Evolutionary conservation across 768 basidiomycete genomes (phyloP), one percentile per base, ranked within the genome.

Genomic region (Panellus pusillus): DNA sequence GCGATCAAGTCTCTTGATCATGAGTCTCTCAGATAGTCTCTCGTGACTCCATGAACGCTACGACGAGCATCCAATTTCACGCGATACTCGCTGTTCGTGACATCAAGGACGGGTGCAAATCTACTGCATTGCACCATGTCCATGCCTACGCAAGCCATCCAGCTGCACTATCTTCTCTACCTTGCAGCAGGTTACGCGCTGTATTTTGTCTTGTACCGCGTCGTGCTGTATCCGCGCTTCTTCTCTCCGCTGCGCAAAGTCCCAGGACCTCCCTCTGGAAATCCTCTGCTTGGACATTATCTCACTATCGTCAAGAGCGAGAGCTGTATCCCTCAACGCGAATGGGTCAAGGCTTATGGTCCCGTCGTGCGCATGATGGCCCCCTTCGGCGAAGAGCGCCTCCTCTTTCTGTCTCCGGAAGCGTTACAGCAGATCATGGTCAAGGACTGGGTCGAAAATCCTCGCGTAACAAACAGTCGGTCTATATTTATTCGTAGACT

Each of bases 341-440:
- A 69, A 59, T 80, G 78, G 79, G 71, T 73, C 38, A 77, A 79
- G 55, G 49, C 74, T 37, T 69, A 77, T 49, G 78, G 78, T 0
- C 67, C 74, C 2, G 65, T 73, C 18, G 72, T 80, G 11, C 73
- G 77, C 20, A 63, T 67, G 17, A 70, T 79, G 18, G 78, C 77
- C 2, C 74, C 75, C 1, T 11, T 80, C 9, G 78, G 78, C 1
- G 61, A 74, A 14, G 77, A 79, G 53, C 63, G 75, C 11, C 51
- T 80, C n/a, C 70, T 79, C 13, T 72, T 77, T 60, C 65, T 72
- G 65, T 67, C 62, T 38, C 73, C 78, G 3, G 75, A 76, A 42
- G 73, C 77, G 1, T 60, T 78, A 17, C 68, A 75, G 13, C 69
- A 75, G 51, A 74, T 79, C 9, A 50, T 79, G 28, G 72, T 74